A percentile compares a stretch with the other conserved stretches of the same genome.
Conservation (phyloP, 176 grass and related monocot genomes). For the Hordeum marinum region DNA sequence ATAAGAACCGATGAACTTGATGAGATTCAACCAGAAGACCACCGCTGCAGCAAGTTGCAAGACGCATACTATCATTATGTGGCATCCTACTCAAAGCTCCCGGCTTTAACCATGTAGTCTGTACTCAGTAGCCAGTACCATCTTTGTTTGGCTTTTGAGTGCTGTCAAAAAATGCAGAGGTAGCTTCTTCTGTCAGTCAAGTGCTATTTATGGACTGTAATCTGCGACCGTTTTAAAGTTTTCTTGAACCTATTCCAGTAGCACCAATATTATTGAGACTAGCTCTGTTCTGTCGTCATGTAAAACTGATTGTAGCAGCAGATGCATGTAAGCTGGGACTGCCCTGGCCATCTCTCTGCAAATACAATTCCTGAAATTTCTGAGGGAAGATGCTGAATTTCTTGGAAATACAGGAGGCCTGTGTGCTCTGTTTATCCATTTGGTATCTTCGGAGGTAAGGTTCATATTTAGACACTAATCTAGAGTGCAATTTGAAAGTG, state of each 20-base stretch:
- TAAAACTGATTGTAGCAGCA: too few relatives aligned
- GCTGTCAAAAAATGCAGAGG: background rate
- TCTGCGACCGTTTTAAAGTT: background rate
- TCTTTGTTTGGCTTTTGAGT: background rate
- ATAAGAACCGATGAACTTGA: conserved; percentile 16
- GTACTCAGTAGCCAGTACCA: too few relatives aligned
- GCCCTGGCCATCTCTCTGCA: background rate
- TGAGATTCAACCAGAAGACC: background rate
- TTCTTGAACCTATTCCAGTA: background rate
- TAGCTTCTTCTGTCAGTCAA: background rate
- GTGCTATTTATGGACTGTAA: background rate
- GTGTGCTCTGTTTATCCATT: background rate
- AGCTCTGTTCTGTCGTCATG: background rate
- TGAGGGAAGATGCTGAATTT: background rate
- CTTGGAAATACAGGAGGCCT: background rate
- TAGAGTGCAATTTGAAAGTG: too few relatives aligned
- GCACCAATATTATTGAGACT: background rate
- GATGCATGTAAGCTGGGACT: background rate
- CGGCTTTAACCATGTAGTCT: background rate
- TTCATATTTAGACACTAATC: too few relatives aligned
- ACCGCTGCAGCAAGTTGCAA: background rate
- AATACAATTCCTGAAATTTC: background rate
- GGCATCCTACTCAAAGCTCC: conserved; percentile 20
- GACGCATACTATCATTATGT: background rate
- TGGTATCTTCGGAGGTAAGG: too few relatives aligned